Conservation (phyloP, 192 early-diverging fungal genomes). For the Coemansia sp. region DNA sequence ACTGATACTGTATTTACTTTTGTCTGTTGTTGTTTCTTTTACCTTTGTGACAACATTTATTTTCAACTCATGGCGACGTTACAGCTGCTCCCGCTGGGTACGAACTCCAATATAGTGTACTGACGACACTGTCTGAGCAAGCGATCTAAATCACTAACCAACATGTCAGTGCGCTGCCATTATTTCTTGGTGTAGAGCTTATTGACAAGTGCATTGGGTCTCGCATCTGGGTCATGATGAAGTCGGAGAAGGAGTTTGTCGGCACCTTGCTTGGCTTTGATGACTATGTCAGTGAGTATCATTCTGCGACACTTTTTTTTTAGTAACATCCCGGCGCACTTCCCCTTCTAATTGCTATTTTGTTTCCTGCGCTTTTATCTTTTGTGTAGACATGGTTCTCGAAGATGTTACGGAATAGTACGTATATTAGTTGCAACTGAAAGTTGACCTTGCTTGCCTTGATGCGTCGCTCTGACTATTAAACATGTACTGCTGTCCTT, state of each 20-base stretch:
- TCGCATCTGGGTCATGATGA: constrained; percentile 97
- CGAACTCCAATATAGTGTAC: neutral
- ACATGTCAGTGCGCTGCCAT: neutral
- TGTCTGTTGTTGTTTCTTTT: neutral
- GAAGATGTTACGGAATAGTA: constrained; percentile 89
- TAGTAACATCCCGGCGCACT: neutral
- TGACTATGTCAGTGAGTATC: constrained; percentile 86
- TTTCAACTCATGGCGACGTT: constrained; percentile 37
- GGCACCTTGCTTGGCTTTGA: constrained; percentile 97
- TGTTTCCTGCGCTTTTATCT: neutral
- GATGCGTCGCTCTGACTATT: constrained; percentile 6
- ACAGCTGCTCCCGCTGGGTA: constrained; percentile 59
- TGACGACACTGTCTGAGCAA: neutral
- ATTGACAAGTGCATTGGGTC: constrained; percentile 98
- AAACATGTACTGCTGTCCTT: neutral
- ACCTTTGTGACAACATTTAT: neutral
- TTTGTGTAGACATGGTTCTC: constrained; percentile 82
- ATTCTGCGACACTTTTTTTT: constrained; percentile 12
- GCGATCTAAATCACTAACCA: neutral
- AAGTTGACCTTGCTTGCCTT: no score
- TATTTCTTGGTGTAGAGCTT: constrained; percentile 66
- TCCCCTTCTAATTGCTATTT: neutral
- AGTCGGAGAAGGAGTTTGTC: constrained; percentile 94
- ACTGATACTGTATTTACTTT: constrained; percentile 2
- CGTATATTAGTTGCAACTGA: constrained; percentile 27